Conservation (phyloP, 1,284 basidiomycete genomes). For the Cryptococcus sp. region DNA sequence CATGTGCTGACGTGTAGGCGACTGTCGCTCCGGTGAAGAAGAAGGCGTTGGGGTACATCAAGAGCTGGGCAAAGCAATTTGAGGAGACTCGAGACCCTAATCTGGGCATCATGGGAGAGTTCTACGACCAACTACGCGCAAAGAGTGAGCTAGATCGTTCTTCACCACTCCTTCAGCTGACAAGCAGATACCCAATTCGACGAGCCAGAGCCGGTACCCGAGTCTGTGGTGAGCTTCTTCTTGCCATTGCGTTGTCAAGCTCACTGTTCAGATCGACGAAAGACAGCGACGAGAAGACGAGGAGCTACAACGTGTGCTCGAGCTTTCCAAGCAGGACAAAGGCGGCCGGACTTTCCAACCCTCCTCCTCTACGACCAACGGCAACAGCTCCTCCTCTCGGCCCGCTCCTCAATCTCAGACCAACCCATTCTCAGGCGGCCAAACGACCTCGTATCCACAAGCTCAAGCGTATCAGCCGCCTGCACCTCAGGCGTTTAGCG, state of each 20-base stretch:
- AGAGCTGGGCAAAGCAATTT: constrained; percentile 81
- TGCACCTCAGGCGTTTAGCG: constrained; percentile 18
- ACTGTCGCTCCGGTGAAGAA: constrained; percentile 83
- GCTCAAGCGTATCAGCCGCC: constrained; percentile 1
- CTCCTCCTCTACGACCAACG: constrained; percentile 11
- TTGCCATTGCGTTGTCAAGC: neutral
- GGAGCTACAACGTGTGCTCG: constrained; percentile 81
- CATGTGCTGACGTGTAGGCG: no score
- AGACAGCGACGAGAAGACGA: constrained; percentile 77
- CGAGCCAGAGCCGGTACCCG: constrained; percentile 53
- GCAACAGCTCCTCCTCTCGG: constrained; percentile 19
- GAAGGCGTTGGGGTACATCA: constrained; percentile 66
- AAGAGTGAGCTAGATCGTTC: constrained; percentile 58
- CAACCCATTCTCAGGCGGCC: no score
- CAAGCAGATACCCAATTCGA: constrained; percentile 53
- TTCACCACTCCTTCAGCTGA: constrained; percentile 1
- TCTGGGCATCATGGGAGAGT: constrained; percentile 86
- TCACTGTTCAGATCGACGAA: constrained; percentile 56
- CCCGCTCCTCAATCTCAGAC: no score
- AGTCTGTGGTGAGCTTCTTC: constrained; percentile 21
- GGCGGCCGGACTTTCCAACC: constrained; percentile 56
- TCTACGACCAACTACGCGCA: constrained; percentile 70
- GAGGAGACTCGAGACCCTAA: constrained; percentile 60
- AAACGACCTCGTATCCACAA: constrained; percentile 4
- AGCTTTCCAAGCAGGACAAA: constrained; percentile 81